Evolutionary conservation across 202 grass and related monocot genomes (phyloP).

Genomic region (Zoysia matrella): DNA sequence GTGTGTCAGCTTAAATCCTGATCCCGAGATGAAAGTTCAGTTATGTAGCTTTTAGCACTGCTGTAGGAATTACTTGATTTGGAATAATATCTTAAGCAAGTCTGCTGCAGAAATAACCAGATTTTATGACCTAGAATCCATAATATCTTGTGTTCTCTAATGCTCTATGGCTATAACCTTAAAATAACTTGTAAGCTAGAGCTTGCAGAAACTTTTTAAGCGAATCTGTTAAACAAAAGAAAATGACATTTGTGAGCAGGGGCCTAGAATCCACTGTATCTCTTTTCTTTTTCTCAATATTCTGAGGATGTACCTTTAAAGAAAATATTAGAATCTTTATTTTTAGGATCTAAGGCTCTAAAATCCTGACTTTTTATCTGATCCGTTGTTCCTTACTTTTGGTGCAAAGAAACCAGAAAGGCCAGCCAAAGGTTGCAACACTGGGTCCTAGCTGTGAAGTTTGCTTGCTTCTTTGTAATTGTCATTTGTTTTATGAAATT

Average conservation of each 20-base stretch:
- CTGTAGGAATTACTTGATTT: too few relatives aligned
- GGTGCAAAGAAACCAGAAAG: constrained; percentile 13
- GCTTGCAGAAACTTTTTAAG: too few relatives aligned
- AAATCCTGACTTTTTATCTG: constrained; percentile 34
- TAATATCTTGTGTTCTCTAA: neutral
- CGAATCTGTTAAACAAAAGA: neutral
- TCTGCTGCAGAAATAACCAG: too few relatives aligned
- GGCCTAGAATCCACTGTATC: too few relatives aligned
- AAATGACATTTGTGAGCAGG: neutral
- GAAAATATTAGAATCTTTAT: constrained; percentile 27
- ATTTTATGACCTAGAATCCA: too few relatives aligned
- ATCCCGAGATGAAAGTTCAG: too few relatives aligned
- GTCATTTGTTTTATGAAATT: too few relatives aligned
- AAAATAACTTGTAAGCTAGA: too few relatives aligned
- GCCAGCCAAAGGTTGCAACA: neutral
- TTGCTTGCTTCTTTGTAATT: neutral
- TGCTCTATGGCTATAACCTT: too few relatives aligned
- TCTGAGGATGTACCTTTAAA: constrained; percentile 20
- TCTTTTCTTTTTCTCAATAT: neutral
- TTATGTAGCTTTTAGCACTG: too few relatives aligned
- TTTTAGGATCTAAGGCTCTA: constrained; percentile 21
- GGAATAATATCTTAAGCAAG: too few relatives aligned
- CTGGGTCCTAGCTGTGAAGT: neutral
- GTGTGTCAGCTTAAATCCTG: too few relatives aligned
- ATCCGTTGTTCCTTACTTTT: constrained; percentile 25